Percentiles rank a stretch among this genome's conserved stretches.
phyloP scores from a whole-genome alignment of 768 basidiomycete species.

The Mycena filopes region DNA sequence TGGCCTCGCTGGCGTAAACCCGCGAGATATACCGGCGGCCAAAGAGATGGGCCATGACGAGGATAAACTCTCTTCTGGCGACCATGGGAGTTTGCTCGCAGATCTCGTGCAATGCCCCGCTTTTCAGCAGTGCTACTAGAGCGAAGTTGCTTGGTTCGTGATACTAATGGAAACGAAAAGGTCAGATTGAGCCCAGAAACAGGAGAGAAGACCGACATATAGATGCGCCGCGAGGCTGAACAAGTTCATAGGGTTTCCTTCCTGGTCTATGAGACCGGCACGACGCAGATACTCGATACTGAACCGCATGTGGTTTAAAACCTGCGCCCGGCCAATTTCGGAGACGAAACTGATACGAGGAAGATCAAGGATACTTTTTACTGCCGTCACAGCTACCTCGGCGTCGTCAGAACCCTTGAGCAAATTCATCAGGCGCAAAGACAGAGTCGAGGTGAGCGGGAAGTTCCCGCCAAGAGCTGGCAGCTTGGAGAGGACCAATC shows the following conservation, averaged over 20 bases:
- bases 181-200: not conserved
- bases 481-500: slow-evolving; percentile 70
- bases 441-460: slow-evolving; percentile 73
- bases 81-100: slow-evolving; percentile 53
- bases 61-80: slow-evolving; percentile 62
- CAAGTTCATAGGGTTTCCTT: slow-evolving; percentile 68
- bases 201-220: slow-evolving; percentile 46
- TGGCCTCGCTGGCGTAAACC: slow-evolving; percentile 51
- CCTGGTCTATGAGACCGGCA: slow-evolving; percentile 59
- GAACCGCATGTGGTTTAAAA: slow-evolving; percentile 75
- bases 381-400: slow-evolving; percentile 56
- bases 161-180: slow-evolving; percentile 52
- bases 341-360: slow-evolving; percentile 70
- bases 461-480: slow-evolving; percentile 72
- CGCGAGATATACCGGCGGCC: slow-evolving; percentile 65
- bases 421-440: slow-evolving; percentile 72
- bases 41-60: slow-evolving; percentile 73
- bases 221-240: slow-evolving; percentile 65
- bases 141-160: slow-evolving; percentile 80
- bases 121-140: slow-evolving; percentile 64
- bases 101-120: slow-evolving; percentile 68
- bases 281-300: slow-evolving; percentile 77
- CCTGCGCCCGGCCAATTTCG: slow-evolving; percentile 62
- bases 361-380: slow-evolving; percentile 63
- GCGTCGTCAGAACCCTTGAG: slow-evolving; percentile 69